Base-by-base conservation (phyloP, 177 flowering plant species). In the Vitis hybrid region DNA sequence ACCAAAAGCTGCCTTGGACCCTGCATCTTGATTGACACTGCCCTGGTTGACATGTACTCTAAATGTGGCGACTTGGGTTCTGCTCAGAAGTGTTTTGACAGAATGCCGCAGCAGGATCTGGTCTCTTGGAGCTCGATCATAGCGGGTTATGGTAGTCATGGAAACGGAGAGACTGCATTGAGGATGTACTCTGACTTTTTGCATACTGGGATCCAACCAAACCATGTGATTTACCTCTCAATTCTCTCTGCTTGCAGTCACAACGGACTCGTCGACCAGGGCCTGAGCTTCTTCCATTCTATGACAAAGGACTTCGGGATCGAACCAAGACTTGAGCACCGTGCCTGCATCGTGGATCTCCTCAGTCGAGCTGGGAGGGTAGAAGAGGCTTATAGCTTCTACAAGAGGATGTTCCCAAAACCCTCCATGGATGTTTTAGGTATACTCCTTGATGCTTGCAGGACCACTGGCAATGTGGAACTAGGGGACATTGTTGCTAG, bases 211-310 rank as follows among this genome's bases (percentile, higher is more conserved):
- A 70, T 84, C 18, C 58, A 76, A 63, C 98, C 92, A 9, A 89
- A 90, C 62, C 77, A 80, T 69, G 88, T 89, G 21, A 80, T 83
- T 12, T 89, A 88, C 78, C 79, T 91, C 4, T 75, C 90, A 6
- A 75, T 86, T 59, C 89, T 93, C 55, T 79, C 87, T 34, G 89
- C 94, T 10, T 93, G 98, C 72, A 90, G 89, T 74, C 98, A 93
- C 70, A 85, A 80, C 34, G 94, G 95, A 67, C 85, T 91, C 23
- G 82, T 93, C 60, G 50, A 70, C 15, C 74, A 82, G 65, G 98
- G 98, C n/a, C 51, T 91, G 73, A 71, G 54, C 64, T 54, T 89
- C 45, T 93, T 78, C 72, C 71, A 79, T 14, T 82, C 89, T 6
- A 91, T 93, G 95, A 70, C 19, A 34, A 60, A 78, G 67, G 88